Evolutionary conservation across 768 basidiomycete species (phyloP), one percentile per base, ranked within the genome.

Genomic region (Boletellus ananas): DNA sequence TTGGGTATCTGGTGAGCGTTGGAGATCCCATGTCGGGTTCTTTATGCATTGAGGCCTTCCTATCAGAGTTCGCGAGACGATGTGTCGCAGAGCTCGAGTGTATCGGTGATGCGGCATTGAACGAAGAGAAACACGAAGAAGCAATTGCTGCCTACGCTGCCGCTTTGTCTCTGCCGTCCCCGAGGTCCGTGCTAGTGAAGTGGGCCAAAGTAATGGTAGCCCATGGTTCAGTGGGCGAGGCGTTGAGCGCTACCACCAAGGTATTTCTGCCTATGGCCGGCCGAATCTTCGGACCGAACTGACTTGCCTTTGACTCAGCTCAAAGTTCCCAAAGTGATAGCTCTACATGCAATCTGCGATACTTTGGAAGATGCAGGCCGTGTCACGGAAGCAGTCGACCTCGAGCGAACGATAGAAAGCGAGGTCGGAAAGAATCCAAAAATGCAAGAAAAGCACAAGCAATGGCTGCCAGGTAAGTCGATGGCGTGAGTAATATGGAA

Each of bases 61-160:
- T 9, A 8, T 43, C 6, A 50, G 49, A 43, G 1, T 50, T 50
- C 13, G 25, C 29, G 23, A 13, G 27, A 8, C 10, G 12, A 12
- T 51, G 53, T 17, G 13, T 46, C 9, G n/a, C 35, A 4, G 16
- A 5, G 9, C 21, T 55, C 10, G 45, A 51, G 25, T 8, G 13
- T 2, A 18, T 21, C 14, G 50, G 49, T 1, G 50, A 55, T 20
- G 33, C 10, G 21, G 50, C 50, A 6, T 29, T 35, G 11, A 20
- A 1, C 1, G 36, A 33, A 2, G 17, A 16, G 17, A 25, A 43
- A 8, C 13, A 47, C 11, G 42, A 51, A 2, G 34, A 51, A 21
- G 40, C 46, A 17, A 25, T 48, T 17, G 23, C 31, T 3, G 42
- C 46, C 9, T 55, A 55, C 21, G 34, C 42, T 10, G 31, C 46